Base-by-base conservation (phyloP, 176 grass and related monocot genomes). In the Aegilops tauschii region DNA sequence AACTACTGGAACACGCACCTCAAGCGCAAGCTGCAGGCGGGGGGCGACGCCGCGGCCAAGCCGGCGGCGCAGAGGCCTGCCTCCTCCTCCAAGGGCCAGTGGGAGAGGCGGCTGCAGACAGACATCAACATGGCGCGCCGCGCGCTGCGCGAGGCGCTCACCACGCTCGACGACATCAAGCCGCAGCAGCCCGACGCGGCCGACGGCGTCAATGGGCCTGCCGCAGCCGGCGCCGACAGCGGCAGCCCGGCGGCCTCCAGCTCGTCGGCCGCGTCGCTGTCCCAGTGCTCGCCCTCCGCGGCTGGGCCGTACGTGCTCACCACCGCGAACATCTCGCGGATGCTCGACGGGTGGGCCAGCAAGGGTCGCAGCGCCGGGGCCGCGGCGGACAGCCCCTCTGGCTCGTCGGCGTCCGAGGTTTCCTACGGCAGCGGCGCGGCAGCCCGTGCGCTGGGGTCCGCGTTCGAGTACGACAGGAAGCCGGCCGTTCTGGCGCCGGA, bases 1-100 rank as follows among this genome's bases (percentile, higher is more conserved):
- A 98, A 98, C 79, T 93, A 93, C 87, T 98, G 96, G 96, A 98
- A 98, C 93, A 98, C 96, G 23, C 93, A 95, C 80, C 93, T 98
- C 79, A 95, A 92, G 96, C 91, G 91, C 30, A 98, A 95, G 77
- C 88, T 95, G 5, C 67, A 63, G 40, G 73, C 40, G 0, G 62
- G 61, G 3, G 40, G 5, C 4, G 81, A 21, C 25, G 73, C 14
- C 4, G 82, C 34, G 23, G 50, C 76, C 16, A 87, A 86, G 79
- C 79, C 74, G 1, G 17, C 73, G 23, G 42, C 35, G 67, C 66
- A 86, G 61, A 71, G 90, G 34, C 70, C 80, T 25, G 28, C 49
- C 5, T 90, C 93, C 10, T 78, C 92, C 18, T 86, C 83, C 76
- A 97, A 97, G 83, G 91, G 91, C 5, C 95, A 93, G 85, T 98